phyloP scores from a whole-genome alignment of 2,329 filamentous ascomycete species.

The Sphaerulina musiva region DNA sequence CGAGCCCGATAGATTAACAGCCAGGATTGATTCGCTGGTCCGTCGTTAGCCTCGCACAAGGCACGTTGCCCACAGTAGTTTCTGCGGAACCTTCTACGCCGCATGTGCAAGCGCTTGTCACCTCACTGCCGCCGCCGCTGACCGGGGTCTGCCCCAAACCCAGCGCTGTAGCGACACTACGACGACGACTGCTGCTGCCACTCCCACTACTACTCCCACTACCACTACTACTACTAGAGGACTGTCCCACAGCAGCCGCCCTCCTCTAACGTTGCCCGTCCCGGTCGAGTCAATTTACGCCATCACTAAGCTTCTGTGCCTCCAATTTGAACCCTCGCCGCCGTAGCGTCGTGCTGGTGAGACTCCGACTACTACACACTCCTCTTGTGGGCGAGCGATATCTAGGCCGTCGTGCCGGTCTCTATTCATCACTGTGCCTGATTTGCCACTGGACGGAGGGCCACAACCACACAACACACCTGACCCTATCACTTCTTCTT shows the following conservation, averaged over 20 bases:
- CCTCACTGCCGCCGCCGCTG: conserved; percentile 16
- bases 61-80: conserved; percentile 21
- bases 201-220: too few relatives aligned
- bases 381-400: neutral
- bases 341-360: conserved; percentile 6
- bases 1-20: conserved; percentile 28
- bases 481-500: neutral
- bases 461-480: neutral
- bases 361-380: neutral
- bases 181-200: too few relatives aligned
- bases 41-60: conserved; percentile 22
- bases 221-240: neutral
- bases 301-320: conserved; percentile 18
- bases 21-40: conserved; percentile 26
- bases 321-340: conserved; percentile 16
- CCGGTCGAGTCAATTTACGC: conserved; percentile 21
- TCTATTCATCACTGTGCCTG: neutral
- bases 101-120: conserved; percentile 21
- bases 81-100: conserved; percentile 16
- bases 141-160: conserved; percentile 12
- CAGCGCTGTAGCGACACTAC: conserved; percentile 14
- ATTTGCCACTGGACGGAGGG: neutral
- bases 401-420: conserved; percentile 9
- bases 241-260: conserved; percentile 9
- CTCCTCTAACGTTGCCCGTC: conserved; percentile 14